Percentiles rank a stretch among this genome's conserved stretches.
These are phyloP conservation scores for Kodamaea ohmeri DNA, from an alignment of 1,139 yeast species.

Conservation along the genomic window DNA sequence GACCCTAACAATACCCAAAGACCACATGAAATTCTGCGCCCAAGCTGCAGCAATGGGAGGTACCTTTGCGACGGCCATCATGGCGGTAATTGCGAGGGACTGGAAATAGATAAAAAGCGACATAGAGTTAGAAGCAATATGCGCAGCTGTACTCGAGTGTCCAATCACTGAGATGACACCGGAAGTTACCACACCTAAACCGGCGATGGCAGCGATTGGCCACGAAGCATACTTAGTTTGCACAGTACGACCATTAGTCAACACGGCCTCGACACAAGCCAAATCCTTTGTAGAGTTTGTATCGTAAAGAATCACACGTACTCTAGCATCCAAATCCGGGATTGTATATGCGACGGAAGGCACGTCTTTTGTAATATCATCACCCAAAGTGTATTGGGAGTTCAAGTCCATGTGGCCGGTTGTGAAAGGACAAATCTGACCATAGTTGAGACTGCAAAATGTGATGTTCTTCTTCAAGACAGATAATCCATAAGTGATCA, in stretches of 20 bases:
- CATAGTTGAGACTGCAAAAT: slow-evolving; percentile 55
- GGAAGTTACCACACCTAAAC: slow-evolving; percentile 81
- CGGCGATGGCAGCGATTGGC: slow-evolving; percentile 94
- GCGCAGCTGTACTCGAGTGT: slow-evolving; percentile 91
- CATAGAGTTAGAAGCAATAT: slow-evolving; percentile 92
- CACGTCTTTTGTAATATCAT: slow-evolving; percentile 47
- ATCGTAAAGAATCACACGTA: slow-evolving; percentile 65
- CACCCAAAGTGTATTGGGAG: slow-evolving; percentile 47
- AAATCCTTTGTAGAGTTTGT: slow-evolving; percentile 48
- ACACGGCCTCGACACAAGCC: slow-evolving; percentile 91
- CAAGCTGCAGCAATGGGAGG: slow-evolving; percentile 99
- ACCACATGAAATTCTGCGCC: slow-evolving; percentile 97
- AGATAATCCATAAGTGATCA: slow-evolving; percentile 84
- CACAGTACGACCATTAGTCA: slow-evolving; percentile 89
- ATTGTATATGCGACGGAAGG: slow-evolving; percentile 86
- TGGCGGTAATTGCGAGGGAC: slow-evolving; percentile 84
- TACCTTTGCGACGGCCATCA: slow-evolving; percentile 91
- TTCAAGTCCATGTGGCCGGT: slow-evolving; percentile 83
- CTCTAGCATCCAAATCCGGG: slow-evolving; percentile 94
- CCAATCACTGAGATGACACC: slow-evolving; percentile 87
- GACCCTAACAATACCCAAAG: slow-evolving; percentile 82
- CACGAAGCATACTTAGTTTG: slow-evolving; percentile 93
- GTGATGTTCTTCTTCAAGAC: slow-evolving; percentile 54
- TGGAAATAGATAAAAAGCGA: slow-evolving; percentile 93
- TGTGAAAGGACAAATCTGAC: slow-evolving; percentile 72